Conservation (phyloP, 148 eudicot genomes). For the Rhododendron henanense region DNA sequence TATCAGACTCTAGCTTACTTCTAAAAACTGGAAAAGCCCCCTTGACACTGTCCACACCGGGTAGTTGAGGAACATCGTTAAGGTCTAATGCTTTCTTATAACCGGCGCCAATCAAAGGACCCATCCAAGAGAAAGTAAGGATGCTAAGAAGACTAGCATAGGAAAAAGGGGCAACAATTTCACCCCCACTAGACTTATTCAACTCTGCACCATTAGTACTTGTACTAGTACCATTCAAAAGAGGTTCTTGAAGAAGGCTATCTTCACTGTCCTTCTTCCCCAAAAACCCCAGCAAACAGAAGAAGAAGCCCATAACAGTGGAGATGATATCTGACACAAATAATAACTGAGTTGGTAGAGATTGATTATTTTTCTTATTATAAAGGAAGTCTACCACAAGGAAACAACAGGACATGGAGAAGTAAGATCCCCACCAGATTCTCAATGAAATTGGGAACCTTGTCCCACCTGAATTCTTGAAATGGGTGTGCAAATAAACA, state of each 20-base stretch:
- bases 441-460: too few relatives aligned
- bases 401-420: too few relatives aligned
- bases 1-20: constrained; percentile 28
- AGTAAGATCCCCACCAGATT: too few relatives aligned
- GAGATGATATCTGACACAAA: constrained; percentile 38
- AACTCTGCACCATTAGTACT: background rate
- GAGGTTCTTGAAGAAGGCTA: constrained; percentile 34
- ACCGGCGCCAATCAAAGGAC: constrained; percentile 35
- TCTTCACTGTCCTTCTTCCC: constrained; percentile 28
- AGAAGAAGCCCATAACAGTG: constrained; percentile 27
- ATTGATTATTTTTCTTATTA: too few relatives aligned
- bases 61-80: constrained; percentile 55
- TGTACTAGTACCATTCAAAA: constrained; percentile 33
- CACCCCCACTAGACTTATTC: constrained; percentile 16
- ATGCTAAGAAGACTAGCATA: constrained; percentile 40
- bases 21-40: constrained; percentile 36
- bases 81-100: constrained; percentile 45
- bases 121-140: constrained; percentile 48
- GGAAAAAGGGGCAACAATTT: constrained; percentile 26
- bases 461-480: too few relatives aligned
- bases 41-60: constrained; percentile 34
- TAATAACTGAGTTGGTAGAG: constrained; percentile 15
- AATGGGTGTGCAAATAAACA: too few relatives aligned
- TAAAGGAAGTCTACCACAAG: too few relatives aligned
- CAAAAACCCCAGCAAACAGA: constrained; percentile 33